phyloP scores from a whole-genome alignment of 805 yeast genomes.

The Pichia kluyveri region DNA sequence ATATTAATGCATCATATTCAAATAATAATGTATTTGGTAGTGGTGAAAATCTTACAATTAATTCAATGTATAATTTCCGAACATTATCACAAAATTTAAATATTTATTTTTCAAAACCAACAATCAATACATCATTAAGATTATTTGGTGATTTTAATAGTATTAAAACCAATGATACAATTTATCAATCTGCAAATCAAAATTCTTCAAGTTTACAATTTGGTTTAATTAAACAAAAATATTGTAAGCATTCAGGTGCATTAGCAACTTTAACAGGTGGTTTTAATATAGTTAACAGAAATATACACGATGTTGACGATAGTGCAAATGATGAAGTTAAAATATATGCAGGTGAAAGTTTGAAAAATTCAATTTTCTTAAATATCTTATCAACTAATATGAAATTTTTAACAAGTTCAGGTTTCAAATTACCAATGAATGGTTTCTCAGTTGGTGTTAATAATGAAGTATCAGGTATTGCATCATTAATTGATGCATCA shows the following conservation, averaged over 20 bases:
- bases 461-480: conserved; percentile 36
- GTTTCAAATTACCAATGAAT: conserved; percentile 33
- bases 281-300: conserved; percentile 49
- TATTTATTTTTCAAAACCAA: conserved; percentile 36
- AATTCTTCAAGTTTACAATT: conserved; percentile 36
- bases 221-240: conserved; percentile 34
- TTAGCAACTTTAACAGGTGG: conserved; percentile 33
- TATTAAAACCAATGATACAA: conserved; percentile 41
- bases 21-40: conserved; percentile 54
- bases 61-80: conserved; percentile 37
- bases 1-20: conserved; percentile 26
- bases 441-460: conserved; percentile 35
- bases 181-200: conserved; percentile 48
- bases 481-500: conserved; percentile 7
- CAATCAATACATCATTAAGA: conserved; percentile 36
- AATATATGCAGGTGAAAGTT: conserved; percentile 49
- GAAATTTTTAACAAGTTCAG: conserved; percentile 23
- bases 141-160: conserved; percentile 38
- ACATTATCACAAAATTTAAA: conserved; percentile 45
- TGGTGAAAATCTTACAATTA: conserved; percentile 52
- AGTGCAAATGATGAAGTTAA: conserved; percentile 50
- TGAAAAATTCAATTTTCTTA: conserved; percentile 46
- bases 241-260: conserved; percentile 9
- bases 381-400: conserved; percentile 37
- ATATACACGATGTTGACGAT: conserved; percentile 41